These are phyloP conservation scores for Pelargonium fulgidum DNA, from an alignment of 441 rosid species.

Conservation along the genomic window DNA sequence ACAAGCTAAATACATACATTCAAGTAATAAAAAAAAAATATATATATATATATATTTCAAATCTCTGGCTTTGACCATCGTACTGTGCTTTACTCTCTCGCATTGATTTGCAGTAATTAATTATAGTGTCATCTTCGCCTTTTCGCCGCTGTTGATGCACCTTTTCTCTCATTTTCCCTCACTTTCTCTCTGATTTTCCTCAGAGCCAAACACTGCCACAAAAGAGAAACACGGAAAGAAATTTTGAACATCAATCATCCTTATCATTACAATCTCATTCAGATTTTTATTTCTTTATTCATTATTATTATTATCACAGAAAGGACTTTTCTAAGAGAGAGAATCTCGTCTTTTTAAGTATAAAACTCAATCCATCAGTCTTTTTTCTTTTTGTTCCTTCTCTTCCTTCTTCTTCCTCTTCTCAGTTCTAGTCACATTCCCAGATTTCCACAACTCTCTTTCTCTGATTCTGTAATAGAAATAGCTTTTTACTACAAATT, in stretches of 20 bases:
- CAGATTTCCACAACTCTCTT: neutral
- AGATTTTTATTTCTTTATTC: neutral
- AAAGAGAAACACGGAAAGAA: neutral
- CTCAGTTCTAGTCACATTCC: neutral
- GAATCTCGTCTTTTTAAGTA: no score
- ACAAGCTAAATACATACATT: no score
- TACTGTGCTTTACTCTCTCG: neutral
- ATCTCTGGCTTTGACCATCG: neutral
- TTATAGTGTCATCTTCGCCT: neutral
- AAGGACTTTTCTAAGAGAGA: neutral
- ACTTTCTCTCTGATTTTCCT: constrained; percentile 2
- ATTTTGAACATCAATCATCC: constrained; percentile 1
- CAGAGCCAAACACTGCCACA: constrained; percentile 7
- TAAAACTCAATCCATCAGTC: no score
- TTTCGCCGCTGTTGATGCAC: neutral
- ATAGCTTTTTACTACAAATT: no score
- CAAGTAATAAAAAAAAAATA: no score
- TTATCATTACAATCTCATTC: neutral
- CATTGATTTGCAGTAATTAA: neutral
- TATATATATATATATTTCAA: neutral
- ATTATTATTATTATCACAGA: no score
- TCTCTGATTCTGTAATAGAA: neutral
- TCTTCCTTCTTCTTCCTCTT: neutral
- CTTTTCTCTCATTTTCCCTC: neutral
- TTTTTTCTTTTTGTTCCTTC: neutral